Percentiles rank a stretch among this genome's conserved stretches.
Evolutionary conservation across 176 grass and related monocot species (phyloP).

Genomic region (Aegilops bicornis): DNA sequence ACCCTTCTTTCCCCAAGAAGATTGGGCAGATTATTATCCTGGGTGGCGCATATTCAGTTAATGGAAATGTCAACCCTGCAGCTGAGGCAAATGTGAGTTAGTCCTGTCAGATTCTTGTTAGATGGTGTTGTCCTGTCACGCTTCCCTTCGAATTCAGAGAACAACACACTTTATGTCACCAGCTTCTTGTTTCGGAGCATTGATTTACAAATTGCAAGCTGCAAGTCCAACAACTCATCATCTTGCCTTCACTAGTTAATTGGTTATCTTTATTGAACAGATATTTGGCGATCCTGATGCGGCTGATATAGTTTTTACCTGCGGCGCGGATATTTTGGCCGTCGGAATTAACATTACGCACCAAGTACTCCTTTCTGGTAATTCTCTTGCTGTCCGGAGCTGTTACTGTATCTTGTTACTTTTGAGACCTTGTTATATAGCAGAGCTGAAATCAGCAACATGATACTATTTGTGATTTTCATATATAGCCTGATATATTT

Average conservation of each 20-base stretch:
- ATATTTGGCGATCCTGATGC: conserved; percentile 90
- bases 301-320: conserved; percentile 88
- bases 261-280: conserved; percentile 38
- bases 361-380: conserved; percentile 87
- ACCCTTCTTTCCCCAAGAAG: conserved; percentile 72
- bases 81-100: conserved; percentile 59
- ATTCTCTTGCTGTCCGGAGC: background rate
- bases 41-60: conserved; percentile 90
- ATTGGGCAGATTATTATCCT: conserved; percentile 92
- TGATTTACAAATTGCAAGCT: background rate
- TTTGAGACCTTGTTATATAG: background rate
- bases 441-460: background rate
- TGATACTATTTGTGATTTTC: background rate
- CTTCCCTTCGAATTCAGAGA: background rate
- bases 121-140: background rate
- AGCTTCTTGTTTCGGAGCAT: background rate
- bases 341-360: conserved; percentile 91
- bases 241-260: conserved; percentile 4
- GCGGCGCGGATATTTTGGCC: conserved; percentile 86
- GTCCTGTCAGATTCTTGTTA: background rate
- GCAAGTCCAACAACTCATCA: background rate
- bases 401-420: background rate
- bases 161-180: background rate
- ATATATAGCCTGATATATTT: background rate
- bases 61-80: conserved; percentile 97